A percentile compares a stretch with the other conserved stretches of the same genome.
These are phyloP conservation scores for Candida coquimbonensis DNA, from an alignment of 805 yeast genomes.

Conservation along the genomic window DNA sequence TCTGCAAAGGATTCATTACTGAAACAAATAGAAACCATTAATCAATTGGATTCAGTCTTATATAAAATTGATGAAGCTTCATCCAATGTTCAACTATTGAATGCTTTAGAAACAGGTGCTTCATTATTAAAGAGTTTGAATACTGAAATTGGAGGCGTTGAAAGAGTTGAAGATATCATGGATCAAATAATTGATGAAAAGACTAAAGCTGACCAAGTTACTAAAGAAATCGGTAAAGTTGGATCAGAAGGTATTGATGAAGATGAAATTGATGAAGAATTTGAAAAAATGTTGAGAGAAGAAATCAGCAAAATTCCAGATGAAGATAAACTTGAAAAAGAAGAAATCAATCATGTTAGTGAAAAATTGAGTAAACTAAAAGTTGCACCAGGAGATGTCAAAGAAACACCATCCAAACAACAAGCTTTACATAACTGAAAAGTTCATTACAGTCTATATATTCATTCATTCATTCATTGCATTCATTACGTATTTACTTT, in stretches of 20 bases:
- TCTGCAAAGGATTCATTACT: constrained; percentile 28
- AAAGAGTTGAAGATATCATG: constrained; percentile 33
- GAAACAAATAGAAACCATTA: constrained; percentile 26
- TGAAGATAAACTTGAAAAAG: constrained; percentile 1
- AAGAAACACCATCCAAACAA: not conserved
- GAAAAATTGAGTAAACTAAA: constrained; percentile 21
- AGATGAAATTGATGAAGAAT: constrained; percentile 31
- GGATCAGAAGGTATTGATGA: constrained; percentile 21
- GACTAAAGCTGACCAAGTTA: constrained; percentile 32
- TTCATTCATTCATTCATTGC: too few species aligned
- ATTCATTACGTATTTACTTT: not conserved
- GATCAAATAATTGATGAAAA: constrained; percentile 33
- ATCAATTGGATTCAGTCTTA: constrained; percentile 32
- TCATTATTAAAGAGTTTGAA: constrained; percentile 32
- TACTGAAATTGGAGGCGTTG: constrained; percentile 35
- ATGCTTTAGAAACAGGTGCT: constrained; percentile 31
- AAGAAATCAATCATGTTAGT: constrained; percentile 13
- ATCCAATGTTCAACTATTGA: constrained; percentile 32
- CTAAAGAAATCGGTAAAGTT: constrained; percentile 24
- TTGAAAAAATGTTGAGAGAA: constrained; percentile 24
- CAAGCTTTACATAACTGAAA: constrained; percentile 4
- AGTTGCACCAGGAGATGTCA: constrained; percentile 15
- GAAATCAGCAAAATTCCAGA: constrained; percentile 2
- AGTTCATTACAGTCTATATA: not conserved
- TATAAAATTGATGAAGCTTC: constrained; percentile 37